Conservation (phyloP, 805 yeast species). For the Sugiyamaella boreocaroliniensis region DNA sequence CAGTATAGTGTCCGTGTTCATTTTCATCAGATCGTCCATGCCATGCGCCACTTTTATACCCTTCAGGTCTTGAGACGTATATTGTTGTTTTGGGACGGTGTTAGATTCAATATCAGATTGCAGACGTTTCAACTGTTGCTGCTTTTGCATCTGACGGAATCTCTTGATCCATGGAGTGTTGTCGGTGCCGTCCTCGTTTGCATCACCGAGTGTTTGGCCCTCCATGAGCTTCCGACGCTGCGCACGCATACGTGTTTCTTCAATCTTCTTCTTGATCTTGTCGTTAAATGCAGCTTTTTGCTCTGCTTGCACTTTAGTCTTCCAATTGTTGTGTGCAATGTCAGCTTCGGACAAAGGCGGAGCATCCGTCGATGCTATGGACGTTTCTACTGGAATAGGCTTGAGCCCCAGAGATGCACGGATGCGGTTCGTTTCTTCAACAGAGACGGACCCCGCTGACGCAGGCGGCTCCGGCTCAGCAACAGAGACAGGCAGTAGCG, state of each 20-base stretch:
- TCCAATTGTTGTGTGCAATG: constrained; percentile 35
- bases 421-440: constrained; percentile 53
- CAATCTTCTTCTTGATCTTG: constrained; percentile 18
- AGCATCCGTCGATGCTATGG: not conserved
- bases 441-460: constrained; percentile 18
- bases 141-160: constrained; percentile 25
- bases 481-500: constrained; percentile 36
- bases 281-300: constrained; percentile 26
- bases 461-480: not conserved
- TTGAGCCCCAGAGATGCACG: constrained; percentile 47
- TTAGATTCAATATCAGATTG: constrained; percentile 8
- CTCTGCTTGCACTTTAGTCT: constrained; percentile 30
- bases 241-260: constrained; percentile 22
- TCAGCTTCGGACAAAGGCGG: constrained; percentile 24
- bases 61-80: constrained; percentile 29
- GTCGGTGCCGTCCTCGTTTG: constrained; percentile 26
- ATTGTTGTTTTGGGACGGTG: constrained; percentile 9
- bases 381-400: constrained; percentile 34
- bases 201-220: constrained; percentile 25
- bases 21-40: constrained; percentile 34
- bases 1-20: constrained; percentile 41
- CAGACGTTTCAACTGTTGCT: constrained; percentile 10
- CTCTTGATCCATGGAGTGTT: constrained; percentile 39
- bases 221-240: constrained; percentile 20
- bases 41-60: constrained; percentile 43